Evolutionary conservation across 2,329 filamentous ascomycete genomes (phyloP).

Genomic region (Hymenoscyphus repandus): DNA sequence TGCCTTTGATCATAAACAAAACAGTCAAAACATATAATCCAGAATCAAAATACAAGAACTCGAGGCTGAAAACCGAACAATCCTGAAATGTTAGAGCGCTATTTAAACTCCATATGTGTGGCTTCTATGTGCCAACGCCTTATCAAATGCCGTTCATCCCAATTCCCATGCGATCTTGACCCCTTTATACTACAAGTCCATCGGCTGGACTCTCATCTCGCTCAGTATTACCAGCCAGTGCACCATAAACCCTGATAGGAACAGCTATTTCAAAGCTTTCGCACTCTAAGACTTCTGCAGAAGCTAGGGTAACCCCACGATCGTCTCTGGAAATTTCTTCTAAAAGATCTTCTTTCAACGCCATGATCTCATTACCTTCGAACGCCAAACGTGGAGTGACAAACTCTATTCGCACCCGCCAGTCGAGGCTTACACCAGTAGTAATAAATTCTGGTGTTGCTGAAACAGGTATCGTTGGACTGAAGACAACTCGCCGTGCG

Average conservation of each 20-base stretch:
- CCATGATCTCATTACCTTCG: conserved; percentile 32
- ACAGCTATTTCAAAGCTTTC: conserved; percentile 90
- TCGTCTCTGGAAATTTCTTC: conserved; percentile 78
- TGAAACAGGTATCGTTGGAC: conserved; percentile 72
- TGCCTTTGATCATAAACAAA: neutral
- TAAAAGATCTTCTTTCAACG: conserved; percentile 47
- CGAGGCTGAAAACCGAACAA: neutral
- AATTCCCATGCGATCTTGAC: neutral
- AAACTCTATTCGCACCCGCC: conserved; percentile 89
- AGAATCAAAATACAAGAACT: neutral
- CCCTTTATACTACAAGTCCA: conserved; percentile 26
- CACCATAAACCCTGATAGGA: conserved; percentile 74
- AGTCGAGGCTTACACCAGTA: conserved; percentile 78
- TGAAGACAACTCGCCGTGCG: conserved; percentile 72
- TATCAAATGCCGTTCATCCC: conserved; percentile 1
- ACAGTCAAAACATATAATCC: neutral
- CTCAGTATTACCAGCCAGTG: conserved; percentile 30
- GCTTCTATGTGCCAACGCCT: conserved; percentile 14
- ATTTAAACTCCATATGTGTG: conserved; percentile 7
- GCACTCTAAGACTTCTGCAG: conserved; percentile 70
- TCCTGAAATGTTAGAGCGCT: neutral
- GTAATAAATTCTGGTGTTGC: conserved; percentile 92
- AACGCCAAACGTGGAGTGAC: conserved; percentile 61
- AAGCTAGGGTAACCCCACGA: conserved; percentile 69
- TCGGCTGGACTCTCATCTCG: conserved; percentile 19